phyloP scores from a whole-genome alignment of 305 asterid genomes.

The Ajuga reptans region DNA sequence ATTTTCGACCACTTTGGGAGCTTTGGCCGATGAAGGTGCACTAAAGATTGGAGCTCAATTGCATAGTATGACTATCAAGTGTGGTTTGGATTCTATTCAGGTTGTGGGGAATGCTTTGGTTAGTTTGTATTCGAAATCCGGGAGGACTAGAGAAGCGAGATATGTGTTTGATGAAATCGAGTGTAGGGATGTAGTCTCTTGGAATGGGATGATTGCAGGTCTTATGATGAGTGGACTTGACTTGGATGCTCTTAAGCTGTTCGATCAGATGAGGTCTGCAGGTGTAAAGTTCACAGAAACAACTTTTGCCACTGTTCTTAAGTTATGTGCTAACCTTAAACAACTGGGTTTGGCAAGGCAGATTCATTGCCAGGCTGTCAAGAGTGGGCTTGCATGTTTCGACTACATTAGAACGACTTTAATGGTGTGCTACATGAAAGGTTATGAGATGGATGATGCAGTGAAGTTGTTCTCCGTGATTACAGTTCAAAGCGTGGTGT shows the following conservation, averaged over 20 bases:
- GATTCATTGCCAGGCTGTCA: slow-evolving; percentile 54
- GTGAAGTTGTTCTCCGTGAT: slow-evolving; percentile 43
- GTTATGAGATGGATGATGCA: slow-evolving; percentile 62
- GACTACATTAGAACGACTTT: slow-evolving; percentile 57
- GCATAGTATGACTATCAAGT: slow-evolving; percentile 56
- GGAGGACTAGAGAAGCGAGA: slow-evolving; percentile 64
- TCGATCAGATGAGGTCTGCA: slow-evolving; percentile 51
- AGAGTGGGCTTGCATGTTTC: slow-evolving; percentile 44
- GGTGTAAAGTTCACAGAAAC: slow-evolving; percentile 49
- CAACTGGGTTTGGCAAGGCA: slow-evolving; percentile 55
- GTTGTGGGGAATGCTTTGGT: slow-evolving; percentile 74
- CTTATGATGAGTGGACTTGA: slow-evolving; percentile 57
- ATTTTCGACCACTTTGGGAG: slow-evolving; percentile 66
- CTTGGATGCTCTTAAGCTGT: slow-evolving; percentile 54
- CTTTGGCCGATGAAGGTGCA: slow-evolving; percentile 54
- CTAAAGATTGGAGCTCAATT: slow-evolving; percentile 51
- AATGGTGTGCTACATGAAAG: slow-evolving; percentile 69
- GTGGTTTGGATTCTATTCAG: slow-evolving; percentile 44
- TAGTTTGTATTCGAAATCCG: slow-evolving; percentile 65
- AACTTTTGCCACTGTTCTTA: slow-evolving; percentile 46
- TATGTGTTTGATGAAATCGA: slow-evolving; percentile 45
- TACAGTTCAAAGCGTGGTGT: slow-evolving; percentile 52
- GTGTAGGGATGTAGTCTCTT: slow-evolving; percentile 56
- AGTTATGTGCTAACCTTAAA: slow-evolving; percentile 61
- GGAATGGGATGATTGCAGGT: slow-evolving; percentile 94